phyloP scores from a whole-genome alignment of 225 moss, liverwort and hornwort species.

The Takakia lepidozioides region DNA sequence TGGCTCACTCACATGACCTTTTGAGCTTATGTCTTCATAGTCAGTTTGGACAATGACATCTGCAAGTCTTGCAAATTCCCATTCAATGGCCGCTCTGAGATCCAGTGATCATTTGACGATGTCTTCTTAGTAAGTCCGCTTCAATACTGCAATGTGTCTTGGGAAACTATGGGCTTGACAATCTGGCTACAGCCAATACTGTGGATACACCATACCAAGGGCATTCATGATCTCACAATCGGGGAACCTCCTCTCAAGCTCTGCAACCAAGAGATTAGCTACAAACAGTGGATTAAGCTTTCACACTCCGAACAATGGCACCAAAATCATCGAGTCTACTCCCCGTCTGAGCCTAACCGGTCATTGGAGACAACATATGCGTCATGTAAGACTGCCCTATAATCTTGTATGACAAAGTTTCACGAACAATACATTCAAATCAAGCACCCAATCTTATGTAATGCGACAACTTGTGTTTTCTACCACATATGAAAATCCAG shows the following conservation, averaged over 20 bases:
- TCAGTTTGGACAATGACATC: neutral
- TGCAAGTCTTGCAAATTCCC: neutral
- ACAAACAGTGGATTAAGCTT: neutral
- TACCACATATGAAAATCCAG: neutral
- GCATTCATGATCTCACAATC: too few relatives aligned
- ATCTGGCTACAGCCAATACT: neutral
- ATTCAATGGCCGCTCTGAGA: neutral
- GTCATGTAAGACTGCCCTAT: neutral
- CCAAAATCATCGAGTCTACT: neutral
- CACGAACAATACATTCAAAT: neutral
- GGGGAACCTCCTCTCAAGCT: too few relatives aligned
- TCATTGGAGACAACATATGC: neutral
- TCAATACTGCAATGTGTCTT: neutral
- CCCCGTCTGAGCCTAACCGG: too few relatives aligned
- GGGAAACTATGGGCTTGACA: too few relatives aligned
- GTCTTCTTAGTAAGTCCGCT: neutral
- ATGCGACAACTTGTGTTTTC: neutral
- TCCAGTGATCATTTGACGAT: neutral
- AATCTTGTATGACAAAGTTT: neutral
- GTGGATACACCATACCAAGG: too few relatives aligned
- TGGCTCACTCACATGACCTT: neutral
- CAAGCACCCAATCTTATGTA: neutral
- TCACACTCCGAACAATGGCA: neutral
- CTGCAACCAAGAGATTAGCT: neutral
- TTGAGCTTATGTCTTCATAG: neutral